Evolutionary conservation across 2,329 filamentous ascomycete species (phyloP).

Genomic region (Fusarium concolor): DNA sequence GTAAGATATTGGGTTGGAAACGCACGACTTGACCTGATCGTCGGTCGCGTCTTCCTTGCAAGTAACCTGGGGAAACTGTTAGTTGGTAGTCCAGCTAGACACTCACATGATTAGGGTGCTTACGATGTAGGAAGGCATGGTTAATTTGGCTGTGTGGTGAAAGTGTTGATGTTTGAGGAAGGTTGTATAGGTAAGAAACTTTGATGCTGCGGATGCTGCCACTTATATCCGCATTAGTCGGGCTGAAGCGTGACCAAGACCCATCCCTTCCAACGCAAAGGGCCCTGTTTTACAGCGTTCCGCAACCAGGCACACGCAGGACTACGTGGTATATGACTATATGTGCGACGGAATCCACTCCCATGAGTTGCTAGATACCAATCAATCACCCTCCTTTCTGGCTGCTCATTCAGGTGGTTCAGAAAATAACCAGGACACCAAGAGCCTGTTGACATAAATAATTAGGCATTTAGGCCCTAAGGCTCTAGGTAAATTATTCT

Average conservation of each 20-base stretch:
- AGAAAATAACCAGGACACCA: too few relatives aligned
- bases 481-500: too few relatives aligned
- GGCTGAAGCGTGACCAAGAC: slow-evolving; percentile 42
- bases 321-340: slow-evolving; percentile 28
- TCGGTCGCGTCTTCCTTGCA: slow-evolving; percentile 76
- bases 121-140: slow-evolving; percentile 70
- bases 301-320: slow-evolving; percentile 9
- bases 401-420: not conserved
- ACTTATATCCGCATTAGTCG: slow-evolving; percentile 40
- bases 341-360: slow-evolving; percentile 30
- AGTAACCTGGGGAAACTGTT: slow-evolving; percentile 71
- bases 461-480: too few relatives aligned
- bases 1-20: not conserved
- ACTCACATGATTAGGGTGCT: slow-evolving; percentile 24
- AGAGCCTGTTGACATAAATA: too few relatives aligned
- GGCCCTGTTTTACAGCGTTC: slow-evolving; percentile 21
- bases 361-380: slow-evolving; percentile 19
- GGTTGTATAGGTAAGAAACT: slow-evolving; percentile 33
- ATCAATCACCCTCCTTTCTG: slow-evolving; percentile 32
- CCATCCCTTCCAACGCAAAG: slow-evolving; percentile 31
- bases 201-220: slow-evolving; percentile 35
- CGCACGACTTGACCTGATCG: slow-evolving; percentile 76
- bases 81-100: slow-evolving; percentile 1
- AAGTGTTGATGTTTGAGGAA: slow-evolving; percentile 25
- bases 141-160: slow-evolving; percentile 43